Evolutionary conservation across 2,329 filamentous ascomycete species (phyloP).

Genomic region (Mollisia scopiformis): DNA sequence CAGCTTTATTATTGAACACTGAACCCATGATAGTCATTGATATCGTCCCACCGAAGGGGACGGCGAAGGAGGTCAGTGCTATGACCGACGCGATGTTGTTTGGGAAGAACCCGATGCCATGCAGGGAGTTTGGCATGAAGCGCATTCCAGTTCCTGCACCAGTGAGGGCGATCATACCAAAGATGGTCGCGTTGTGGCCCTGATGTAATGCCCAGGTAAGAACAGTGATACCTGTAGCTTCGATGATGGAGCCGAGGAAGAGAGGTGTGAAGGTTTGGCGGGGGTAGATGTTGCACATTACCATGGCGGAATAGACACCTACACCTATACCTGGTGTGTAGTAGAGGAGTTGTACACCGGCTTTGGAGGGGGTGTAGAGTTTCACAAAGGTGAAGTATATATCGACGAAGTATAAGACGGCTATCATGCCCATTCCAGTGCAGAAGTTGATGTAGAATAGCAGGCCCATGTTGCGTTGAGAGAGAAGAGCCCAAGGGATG

Average conservation of each 20-base stretch:
- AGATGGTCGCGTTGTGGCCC: slow-evolving; percentile 53
- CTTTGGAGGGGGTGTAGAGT: slow-evolving; percentile 50
- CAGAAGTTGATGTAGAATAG: slow-evolving; percentile 61
- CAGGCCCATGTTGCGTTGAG: slow-evolving; percentile 58
- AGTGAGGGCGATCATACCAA: slow-evolving; percentile 67
- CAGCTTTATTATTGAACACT: slow-evolving; percentile 64
- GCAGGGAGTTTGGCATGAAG: slow-evolving; percentile 64
- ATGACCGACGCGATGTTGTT: slow-evolving; percentile 59
- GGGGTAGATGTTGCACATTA: slow-evolving; percentile 62
- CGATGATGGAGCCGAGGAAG: slow-evolving; percentile 56
- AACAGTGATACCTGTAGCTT: slow-evolving; percentile 59
- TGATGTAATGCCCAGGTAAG: slow-evolving; percentile 59
- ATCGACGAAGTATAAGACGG: slow-evolving; percentile 69
- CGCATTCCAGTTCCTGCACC: slow-evolving; percentile 65
- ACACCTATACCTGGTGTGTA: slow-evolving; percentile 64
- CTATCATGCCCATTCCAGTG: slow-evolving; percentile 39
- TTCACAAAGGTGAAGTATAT: slow-evolving; percentile 70
- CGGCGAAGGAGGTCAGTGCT: slow-evolving; percentile 59
- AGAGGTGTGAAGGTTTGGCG: slow-evolving; percentile 63
- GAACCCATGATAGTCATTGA: slow-evolving; percentile 68
- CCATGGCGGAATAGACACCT: slow-evolving; percentile 60
- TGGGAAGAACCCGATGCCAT: slow-evolving; percentile 65
- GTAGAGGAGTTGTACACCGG: slow-evolving; percentile 61
- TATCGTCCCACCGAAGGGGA: slow-evolving; percentile 66
- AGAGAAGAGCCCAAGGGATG: slow-evolving; percentile 63